Conservation (phyloP, 805 yeast genomes). For the Wickerhamiella sergipiensis region DNA sequence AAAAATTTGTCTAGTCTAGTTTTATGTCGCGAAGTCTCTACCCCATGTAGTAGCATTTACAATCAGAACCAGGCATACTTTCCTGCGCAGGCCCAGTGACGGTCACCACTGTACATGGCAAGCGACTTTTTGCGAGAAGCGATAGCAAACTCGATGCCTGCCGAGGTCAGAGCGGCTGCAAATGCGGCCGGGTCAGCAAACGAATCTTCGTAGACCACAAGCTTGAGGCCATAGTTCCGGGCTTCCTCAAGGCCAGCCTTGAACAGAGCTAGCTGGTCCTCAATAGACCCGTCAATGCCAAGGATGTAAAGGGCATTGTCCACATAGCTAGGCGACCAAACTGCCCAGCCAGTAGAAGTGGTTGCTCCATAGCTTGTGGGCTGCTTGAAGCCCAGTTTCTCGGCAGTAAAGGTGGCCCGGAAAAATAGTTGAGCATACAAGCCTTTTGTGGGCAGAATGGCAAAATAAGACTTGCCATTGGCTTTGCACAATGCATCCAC, state of each 20-base stretch:
- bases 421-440: not conserved
- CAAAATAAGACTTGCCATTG: not conserved
- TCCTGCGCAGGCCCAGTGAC: slow-evolving; percentile 8
- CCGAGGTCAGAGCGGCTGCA: slow-evolving; percentile 5
- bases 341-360: slow-evolving; percentile 8
- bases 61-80: slow-evolving; percentile 11
- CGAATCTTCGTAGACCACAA: slow-evolving; percentile 8
- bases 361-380: slow-evolving; percentile 9
- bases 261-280: slow-evolving; percentile 8
- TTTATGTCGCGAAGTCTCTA: too few species aligned
- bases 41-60: too few species aligned
- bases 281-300: slow-evolving; percentile 9
- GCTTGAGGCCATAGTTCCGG: slow-evolving; percentile 4
- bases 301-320: slow-evolving; percentile 7
- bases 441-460: not conserved
- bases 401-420: not conserved
- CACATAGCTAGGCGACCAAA: slow-evolving; percentile 8
- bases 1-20: too few species aligned
- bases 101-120: slow-evolving; percentile 8
- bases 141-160: not conserved
- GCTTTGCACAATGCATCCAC: not conserved
- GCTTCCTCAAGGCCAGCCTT: slow-evolving; percentile 8
- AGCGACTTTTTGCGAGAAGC: slow-evolving; percentile 3
- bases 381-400: not conserved
- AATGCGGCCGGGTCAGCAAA: slow-evolving; percentile 4